These are phyloP conservation scores for Chalciporus chontae DNA, from an alignment of 768 basidiomycete genomes.

Conservation along the genomic window DNA sequence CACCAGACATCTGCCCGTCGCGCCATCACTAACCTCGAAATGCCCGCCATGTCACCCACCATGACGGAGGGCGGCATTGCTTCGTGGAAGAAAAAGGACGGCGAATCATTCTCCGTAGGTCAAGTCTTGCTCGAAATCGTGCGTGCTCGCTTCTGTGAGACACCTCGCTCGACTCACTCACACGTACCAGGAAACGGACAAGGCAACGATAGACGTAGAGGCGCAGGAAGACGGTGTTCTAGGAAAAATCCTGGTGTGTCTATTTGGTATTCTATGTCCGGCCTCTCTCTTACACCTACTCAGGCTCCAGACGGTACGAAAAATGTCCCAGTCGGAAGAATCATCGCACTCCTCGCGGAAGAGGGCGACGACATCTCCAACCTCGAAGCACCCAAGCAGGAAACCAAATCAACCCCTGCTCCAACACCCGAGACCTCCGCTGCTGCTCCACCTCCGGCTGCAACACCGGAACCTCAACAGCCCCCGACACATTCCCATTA, in stretches of 20 bases:
- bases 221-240: slow-evolving; percentile 95
- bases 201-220: slow-evolving; percentile 97
- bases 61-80: slow-evolving; percentile 95
- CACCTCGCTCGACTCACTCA: neutral
- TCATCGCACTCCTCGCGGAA: slow-evolving; percentile 91
- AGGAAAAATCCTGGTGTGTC: slow-evolving; percentile 85
- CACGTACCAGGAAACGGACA: slow-evolving; percentile 76
- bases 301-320: slow-evolving; percentile 78
- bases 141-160: slow-evolving; percentile 26
- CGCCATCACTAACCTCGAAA: slow-evolving; percentile 73
- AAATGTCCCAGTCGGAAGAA: slow-evolving; percentile 80
- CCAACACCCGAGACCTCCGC: slow-evolving; percentile 22
- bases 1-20: slow-evolving; percentile 48
- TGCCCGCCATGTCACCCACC: slow-evolving; percentile 98
- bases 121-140: slow-evolving; percentile 91
- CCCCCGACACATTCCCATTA: slow-evolving; percentile 34
- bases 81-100: slow-evolving; percentile 86
- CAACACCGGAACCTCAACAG: slow-evolving; percentile 22
- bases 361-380: slow-evolving; percentile 94
- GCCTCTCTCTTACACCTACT: neutral
- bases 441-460: slow-evolving; percentile 15
- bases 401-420: slow-evolving; percentile 13
- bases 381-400: slow-evolving; percentile 59
- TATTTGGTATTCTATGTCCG: neutral
- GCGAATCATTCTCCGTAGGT: slow-evolving; percentile 74